Evolutionary conservation across 2,329 filamentous ascomycete species (phyloP).

Genomic region (Colletotrichum incanum): DNA sequence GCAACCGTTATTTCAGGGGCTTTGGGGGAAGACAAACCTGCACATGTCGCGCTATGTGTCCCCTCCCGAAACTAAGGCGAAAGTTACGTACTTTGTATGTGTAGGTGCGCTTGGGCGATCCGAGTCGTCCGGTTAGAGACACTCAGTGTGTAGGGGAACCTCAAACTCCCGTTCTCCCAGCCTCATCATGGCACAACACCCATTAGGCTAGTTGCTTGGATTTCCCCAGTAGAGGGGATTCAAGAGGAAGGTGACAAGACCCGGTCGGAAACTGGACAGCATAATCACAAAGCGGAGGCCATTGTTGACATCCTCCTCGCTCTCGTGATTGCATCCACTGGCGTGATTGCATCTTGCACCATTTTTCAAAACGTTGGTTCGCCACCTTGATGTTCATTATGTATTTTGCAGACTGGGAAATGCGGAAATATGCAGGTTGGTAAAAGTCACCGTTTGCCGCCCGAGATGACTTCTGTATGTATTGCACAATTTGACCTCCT

Average conservation of each 20-base stretch:
- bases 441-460: too few species aligned
- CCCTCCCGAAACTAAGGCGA: conserved; percentile 23
- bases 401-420: too few species aligned
- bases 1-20: not conserved
- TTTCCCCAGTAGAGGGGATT: not conserved
- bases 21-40: not conserved
- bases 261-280: not conserved
- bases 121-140: conserved; percentile 3
- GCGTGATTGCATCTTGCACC: too few species aligned
- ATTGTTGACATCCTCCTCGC: too few species aligned
- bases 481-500: too few species aligned
- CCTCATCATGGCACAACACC: not conserved
- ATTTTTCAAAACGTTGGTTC: too few species aligned
- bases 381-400: too few species aligned
- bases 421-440: too few species aligned
- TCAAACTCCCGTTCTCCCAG: not conserved
- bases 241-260: not conserved
- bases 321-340: too few species aligned
- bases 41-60: conserved; percentile 21
- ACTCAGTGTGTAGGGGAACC: not conserved
- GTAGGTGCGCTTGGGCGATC: conserved; percentile 1
- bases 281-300: too few species aligned
- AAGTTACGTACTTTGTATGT: conserved; percentile 7
- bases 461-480: too few species aligned
- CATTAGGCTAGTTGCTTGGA: not conserved